Conservation (phyloP, 805 yeast genomes). For the Hanseniaspora vineae region DNA sequence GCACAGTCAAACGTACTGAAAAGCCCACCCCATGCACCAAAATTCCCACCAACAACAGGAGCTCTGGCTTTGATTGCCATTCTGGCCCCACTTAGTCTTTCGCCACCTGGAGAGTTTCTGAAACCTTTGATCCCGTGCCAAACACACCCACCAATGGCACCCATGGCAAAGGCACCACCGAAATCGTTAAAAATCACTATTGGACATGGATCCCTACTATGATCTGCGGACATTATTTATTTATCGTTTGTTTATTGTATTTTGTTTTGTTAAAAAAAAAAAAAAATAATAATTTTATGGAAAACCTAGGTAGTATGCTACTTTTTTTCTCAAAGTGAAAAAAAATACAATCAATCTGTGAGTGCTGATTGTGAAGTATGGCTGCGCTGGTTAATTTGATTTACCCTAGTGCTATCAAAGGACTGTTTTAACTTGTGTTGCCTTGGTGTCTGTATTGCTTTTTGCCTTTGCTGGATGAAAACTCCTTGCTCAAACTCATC, state of each 20-base stretch:
- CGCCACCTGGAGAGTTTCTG: constrained; percentile 95
- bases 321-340: no score
- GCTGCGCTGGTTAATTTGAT: no score
- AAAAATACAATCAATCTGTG: no score
- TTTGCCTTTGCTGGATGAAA: no score
- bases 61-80: constrained; percentile 92
- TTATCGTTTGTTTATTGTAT: background rate
- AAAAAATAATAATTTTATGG: no score
- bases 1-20: constrained; percentile 93
- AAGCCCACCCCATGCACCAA: constrained; percentile 99
- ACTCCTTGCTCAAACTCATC: no score
- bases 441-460: no score
- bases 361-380: no score
- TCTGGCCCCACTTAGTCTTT: constrained; percentile 79
- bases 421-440: no score
- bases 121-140: constrained; percentile 99
- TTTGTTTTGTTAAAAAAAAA: background rate
- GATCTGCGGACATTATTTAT: constrained; percentile 76
- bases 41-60: constrained; percentile 97
- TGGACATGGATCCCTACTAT: constrained; percentile 98
- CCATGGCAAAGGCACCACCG: constrained; percentile 99
- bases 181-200: constrained; percentile 90
- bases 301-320: background rate
- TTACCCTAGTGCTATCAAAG: no score
- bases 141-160: constrained; percentile 94